A percentile compares a stretch with the other conserved stretches of the same genome.
These are phyloP conservation scores for Candida tropicalis DNA, from an alignment of 1,139 yeast species.

Conservation along the genomic window DNA sequence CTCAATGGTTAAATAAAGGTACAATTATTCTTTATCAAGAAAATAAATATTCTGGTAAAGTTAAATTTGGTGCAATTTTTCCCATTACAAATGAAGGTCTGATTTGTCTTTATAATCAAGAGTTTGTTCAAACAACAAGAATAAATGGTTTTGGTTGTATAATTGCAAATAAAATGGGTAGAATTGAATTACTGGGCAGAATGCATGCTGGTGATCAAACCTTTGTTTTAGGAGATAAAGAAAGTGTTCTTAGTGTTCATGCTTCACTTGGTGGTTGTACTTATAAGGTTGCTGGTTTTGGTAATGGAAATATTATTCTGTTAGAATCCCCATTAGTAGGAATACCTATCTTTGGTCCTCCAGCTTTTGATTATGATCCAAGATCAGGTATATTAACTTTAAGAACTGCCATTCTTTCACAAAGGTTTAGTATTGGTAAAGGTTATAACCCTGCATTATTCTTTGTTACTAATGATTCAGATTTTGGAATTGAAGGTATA, in stretches of 20 bases:
- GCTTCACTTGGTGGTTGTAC: not conserved
- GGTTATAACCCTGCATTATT: not conserved
- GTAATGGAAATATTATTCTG: conserved; percentile 1
- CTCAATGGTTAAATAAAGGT: not conserved
- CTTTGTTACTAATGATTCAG: not conserved
- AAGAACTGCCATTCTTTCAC: not conserved
- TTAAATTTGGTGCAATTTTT: not conserved
- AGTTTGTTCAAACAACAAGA: not conserved
- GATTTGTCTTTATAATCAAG: not conserved
- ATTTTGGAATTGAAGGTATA: not conserved
- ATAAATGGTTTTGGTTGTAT: conserved; percentile 1
- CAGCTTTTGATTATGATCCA: conserved; percentile 5
- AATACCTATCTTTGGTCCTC: conserved; percentile 12
- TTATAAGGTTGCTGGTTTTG: conserved; percentile 2
- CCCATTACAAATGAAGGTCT: not conserved
- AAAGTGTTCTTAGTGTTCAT: not conserved
- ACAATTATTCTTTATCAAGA: not conserved
- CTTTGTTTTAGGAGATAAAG: not conserved
- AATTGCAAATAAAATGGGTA: not conserved
- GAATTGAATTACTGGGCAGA: not conserved
- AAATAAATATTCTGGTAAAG: not conserved
- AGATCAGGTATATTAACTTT: not conserved
- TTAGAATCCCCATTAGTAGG: conserved; percentile 6
- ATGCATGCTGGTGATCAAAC: not conserved
- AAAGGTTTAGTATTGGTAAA: not conserved